phyloP scores from a whole-genome alignment of 768 basidiomycete species.

The Boletus barrowsii region DNA sequence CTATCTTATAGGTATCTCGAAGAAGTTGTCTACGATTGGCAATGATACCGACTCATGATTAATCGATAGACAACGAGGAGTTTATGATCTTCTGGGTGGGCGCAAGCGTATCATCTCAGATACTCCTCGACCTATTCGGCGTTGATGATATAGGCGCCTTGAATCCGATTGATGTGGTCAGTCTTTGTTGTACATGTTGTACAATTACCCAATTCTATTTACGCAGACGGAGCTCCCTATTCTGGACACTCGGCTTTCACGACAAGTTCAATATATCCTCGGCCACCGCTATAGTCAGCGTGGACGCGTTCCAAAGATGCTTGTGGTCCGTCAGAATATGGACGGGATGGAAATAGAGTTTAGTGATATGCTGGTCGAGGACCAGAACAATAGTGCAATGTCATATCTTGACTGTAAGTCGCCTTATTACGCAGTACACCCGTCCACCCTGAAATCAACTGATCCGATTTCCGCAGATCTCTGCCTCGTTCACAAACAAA shows the following conservation, averaged over 20 bases:
- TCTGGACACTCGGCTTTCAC: slow-evolving; percentile 72
- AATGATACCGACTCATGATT: slow-evolving; percentile 9
- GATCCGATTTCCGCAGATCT: slow-evolving; percentile 21
- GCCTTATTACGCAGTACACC: not conserved
- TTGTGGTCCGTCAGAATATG: slow-evolving; percentile 86
- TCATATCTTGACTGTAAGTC: slow-evolving; percentile 84
- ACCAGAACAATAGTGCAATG: slow-evolving; percentile 94
- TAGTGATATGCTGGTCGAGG: slow-evolving; percentile 95
- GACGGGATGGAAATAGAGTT: slow-evolving; percentile 95
- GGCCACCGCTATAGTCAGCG: slow-evolving; percentile 57
- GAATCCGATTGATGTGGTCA: slow-evolving; percentile 61
- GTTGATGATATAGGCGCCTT: slow-evolving; percentile 74
- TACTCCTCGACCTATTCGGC: slow-evolving; percentile 81
- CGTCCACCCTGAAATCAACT: not conserved
- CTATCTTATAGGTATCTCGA: slow-evolving; percentile 79
- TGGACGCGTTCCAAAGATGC: slow-evolving; percentile 54
- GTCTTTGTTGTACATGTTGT: slow-evolving; percentile 16
- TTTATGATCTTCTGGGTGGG: slow-evolving; percentile 90
- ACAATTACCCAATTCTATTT: slow-evolving; percentile 6
- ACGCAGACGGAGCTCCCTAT: slow-evolving; percentile 65
- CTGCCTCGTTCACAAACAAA: slow-evolving; percentile 35
- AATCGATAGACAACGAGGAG: slow-evolving; percentile 77
- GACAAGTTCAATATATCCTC: slow-evolving; percentile 85
- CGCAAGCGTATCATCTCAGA: slow-evolving; percentile 70
- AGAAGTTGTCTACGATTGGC: slow-evolving; percentile 11